A percentile compares a stretch with the other conserved stretches of the same genome.
These are phyloP conservation scores for Kurtzmaniella quercitrusa DNA, from an alignment of 1,139 yeast genomes.

Conservation along the genomic window DNA sequence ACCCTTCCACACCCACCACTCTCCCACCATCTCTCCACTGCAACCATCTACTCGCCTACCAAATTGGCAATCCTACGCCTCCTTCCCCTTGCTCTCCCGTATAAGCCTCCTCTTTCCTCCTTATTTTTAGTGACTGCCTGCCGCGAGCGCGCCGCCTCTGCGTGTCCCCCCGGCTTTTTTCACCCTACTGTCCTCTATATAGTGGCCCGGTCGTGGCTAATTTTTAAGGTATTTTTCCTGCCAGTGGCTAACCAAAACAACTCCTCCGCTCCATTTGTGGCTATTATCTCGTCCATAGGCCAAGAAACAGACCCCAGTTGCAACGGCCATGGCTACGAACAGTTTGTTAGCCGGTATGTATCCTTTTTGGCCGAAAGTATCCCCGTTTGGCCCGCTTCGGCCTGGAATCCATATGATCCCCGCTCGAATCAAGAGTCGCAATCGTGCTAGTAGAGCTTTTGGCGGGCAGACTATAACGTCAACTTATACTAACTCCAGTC, in stretches of 20 bases:
- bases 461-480: too few species aligned
- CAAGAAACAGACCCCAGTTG: background rate
- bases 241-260: background rate
- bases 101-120: background rate
- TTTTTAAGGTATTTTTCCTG: background rate
- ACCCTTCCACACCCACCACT: too few species aligned
- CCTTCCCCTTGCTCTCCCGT: background rate
- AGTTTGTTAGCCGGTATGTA: background rate
- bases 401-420: background rate
- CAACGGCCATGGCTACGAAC: background rate
- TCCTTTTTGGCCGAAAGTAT: background rate
- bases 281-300: background rate
- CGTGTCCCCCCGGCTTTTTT: background rate
- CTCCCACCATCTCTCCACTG: too few species aligned
- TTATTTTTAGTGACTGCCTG: background rate
- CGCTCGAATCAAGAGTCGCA: too few species aligned
- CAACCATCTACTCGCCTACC: background rate
- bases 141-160: background rate
- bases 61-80: background rate
- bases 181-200: background rate
- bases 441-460: too few species aligned
- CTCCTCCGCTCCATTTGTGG: background rate
- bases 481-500: constrained; percentile 27
- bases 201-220: background rate
- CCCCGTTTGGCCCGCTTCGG: background rate